These are phyloP conservation scores for Pythium oligandrum DNA, from an alignment of 352 stramenopile species.

Conservation along the genomic window DNA sequence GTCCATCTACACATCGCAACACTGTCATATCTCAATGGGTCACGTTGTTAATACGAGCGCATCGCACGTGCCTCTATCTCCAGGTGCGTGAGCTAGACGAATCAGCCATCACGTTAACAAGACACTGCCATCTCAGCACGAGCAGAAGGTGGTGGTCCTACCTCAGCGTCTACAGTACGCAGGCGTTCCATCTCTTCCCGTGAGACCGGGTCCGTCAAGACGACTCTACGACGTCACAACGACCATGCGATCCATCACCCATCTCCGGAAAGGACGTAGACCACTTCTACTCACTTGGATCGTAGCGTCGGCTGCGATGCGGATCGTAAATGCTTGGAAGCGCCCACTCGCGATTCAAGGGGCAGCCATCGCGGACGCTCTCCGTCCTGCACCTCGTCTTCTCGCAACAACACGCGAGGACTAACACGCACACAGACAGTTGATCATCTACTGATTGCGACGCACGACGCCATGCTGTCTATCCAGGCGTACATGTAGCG, in stretches of 20 bases:
- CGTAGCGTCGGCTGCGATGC: background rate
- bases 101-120: slow-evolving; percentile 3
- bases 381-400: slow-evolving; percentile 17
- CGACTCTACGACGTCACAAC: too few relatives aligned
- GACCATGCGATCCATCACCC: too few relatives aligned
- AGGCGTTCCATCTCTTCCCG: slow-evolving; percentile 10
- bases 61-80: slow-evolving; percentile 19
- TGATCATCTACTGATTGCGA: too few relatives aligned
- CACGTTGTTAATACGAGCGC: background rate
- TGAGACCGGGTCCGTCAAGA: slow-evolving; percentile 1
- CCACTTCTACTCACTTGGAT: too few relatives aligned
- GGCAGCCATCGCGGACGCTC: slow-evolving; percentile 34
- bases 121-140: background rate
- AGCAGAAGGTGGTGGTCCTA: slow-evolving; percentile 1
- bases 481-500: slow-evolving; percentile 35
- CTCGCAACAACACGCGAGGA: slow-evolving; percentile 23
- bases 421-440: slow-evolving; percentile 7
- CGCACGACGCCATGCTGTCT: background rate
- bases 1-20: slow-evolving; percentile 29
- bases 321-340: slow-evolving; percentile 43
- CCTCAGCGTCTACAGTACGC: slow-evolving; percentile 16
- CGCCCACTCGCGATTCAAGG: slow-evolving; percentile 35
- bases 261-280: too few relatives aligned
- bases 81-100: slow-evolving; percentile 12
- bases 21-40: too few relatives aligned